Conservation (phyloP, 2,329 filamentous ascomycete genomes). For the Neophaeococcomyces mojaviensis region DNA sequence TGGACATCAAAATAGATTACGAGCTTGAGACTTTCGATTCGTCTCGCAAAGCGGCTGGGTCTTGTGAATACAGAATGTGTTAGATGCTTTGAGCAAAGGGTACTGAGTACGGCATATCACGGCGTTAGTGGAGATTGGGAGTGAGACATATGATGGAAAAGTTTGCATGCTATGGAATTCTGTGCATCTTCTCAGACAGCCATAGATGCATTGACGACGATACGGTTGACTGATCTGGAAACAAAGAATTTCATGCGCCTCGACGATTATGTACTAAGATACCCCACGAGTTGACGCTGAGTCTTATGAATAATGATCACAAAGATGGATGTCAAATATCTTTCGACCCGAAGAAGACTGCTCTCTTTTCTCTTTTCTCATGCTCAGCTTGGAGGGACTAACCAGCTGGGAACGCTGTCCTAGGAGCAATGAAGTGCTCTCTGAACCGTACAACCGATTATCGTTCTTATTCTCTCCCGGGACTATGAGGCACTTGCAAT, state of each 20-base stretch:
- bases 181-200: too few relatives aligned
- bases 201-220: slow-evolving; percentile 5
- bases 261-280: slow-evolving; percentile 8
- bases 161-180: not conserved
- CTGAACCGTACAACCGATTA: too few relatives aligned
- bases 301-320: slow-evolving; percentile 7
- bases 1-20: slow-evolving; percentile 86
- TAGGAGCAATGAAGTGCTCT: too few relatives aligned
- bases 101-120: not conserved
- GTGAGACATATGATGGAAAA: not conserved
- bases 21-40: slow-evolving; percentile 68
- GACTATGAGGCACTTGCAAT: too few relatives aligned
- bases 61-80: slow-evolving; percentile 67
- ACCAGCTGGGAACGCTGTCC: too few relatives aligned
- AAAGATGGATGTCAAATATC: not conserved
- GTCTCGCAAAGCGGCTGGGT: slow-evolving; percentile 60
- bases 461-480: too few relatives aligned
- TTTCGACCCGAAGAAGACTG: not conserved
- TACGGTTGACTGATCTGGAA: slow-evolving; percentile 6
- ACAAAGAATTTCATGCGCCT: slow-evolving; percentile 9
- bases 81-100: slow-evolving; percentile 21
- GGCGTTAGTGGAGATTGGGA: not conserved
- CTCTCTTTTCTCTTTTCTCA: not conserved
- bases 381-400: too few relatives aligned
- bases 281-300: slow-evolving; percentile 12